phyloP scores from a whole-genome alignment of 1,284 basidiomycete species.

The Fistulinella cinereoalba region DNA sequence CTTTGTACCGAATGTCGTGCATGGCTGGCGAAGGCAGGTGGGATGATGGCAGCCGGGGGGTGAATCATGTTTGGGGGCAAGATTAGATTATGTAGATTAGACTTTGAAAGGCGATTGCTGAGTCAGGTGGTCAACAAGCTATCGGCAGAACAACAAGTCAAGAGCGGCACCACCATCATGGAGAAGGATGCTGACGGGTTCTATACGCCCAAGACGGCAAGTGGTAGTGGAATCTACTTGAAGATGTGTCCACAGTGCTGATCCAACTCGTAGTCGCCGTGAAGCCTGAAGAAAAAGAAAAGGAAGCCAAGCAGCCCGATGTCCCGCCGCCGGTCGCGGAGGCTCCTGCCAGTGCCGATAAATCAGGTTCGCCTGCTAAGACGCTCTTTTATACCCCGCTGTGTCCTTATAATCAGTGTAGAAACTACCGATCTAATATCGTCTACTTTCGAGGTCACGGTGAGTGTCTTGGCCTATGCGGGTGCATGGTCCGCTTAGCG shows the following conservation, averaged over 20 bases:
- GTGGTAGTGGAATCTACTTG: constrained; percentile 18
- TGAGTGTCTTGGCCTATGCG: constrained; percentile 36
- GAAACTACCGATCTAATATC: constrained; percentile 57
- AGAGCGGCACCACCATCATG: no score
- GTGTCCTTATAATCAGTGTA: constrained; percentile 4
- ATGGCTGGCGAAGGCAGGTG: constrained; percentile 27
- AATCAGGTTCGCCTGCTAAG: constrained; percentile 21
- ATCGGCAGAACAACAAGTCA: not conserved
- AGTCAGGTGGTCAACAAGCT: constrained; percentile 18
- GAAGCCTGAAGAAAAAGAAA: constrained; percentile 28
- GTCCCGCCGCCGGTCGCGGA: no score
- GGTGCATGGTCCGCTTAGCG: constrained; percentile 9
- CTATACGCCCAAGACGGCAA: constrained; percentile 46
- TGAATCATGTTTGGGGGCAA: constrained; percentile 13
- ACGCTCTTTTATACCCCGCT: not conserved
- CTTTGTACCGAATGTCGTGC: constrained; percentile 39
- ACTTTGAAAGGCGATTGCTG: constrained; percentile 14
- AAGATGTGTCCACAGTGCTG: constrained; percentile 2
- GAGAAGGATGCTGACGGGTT: constrained; percentile 76
- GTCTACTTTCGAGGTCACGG: constrained; percentile 72
- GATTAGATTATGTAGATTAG: constrained; percentile 26
- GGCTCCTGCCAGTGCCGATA: no score
- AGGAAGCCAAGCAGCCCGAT: constrained; percentile 23
- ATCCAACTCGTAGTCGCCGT: constrained; percentile 12
- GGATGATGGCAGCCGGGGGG: constrained; percentile 3